A percentile compares a stretch with the other conserved stretches of the same genome.
Evolutionary conservation across 306 rosid species (phyloP).

Genomic region (Senna tora): DNA sequence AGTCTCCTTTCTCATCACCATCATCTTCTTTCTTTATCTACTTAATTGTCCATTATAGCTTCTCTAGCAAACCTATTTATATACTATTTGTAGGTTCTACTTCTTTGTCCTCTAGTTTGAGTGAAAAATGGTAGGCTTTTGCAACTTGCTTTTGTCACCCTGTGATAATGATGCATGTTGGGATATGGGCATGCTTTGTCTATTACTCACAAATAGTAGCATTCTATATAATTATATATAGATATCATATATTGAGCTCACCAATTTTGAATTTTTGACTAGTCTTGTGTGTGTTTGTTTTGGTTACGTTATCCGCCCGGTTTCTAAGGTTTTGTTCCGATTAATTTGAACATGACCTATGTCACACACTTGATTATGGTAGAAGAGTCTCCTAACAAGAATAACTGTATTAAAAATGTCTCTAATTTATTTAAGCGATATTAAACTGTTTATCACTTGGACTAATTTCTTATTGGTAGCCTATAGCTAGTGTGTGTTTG

Average conservation of each 20-base stretch:
- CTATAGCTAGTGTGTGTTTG: too few species aligned
- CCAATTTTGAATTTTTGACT: constrained; percentile 22
- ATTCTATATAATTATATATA: background rate
- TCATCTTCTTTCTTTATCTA: constrained; percentile 30
- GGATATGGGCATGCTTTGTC: constrained; percentile 24
- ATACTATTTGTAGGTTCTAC: background rate
- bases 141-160: constrained; percentile 17
- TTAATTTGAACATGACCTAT: too few species aligned
- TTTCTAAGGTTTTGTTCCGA: too few species aligned
- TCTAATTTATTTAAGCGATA: too few species aligned
- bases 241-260: background rate
- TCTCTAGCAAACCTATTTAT: constrained; percentile 32
- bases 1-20: constrained; percentile 32
- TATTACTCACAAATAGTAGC: constrained; percentile 23
- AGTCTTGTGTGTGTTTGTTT: too few species aligned
- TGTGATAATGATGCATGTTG: background rate
- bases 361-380: too few species aligned
- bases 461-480: too few species aligned
- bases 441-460: too few species aligned
- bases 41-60: constrained; percentile 1
- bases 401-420: too few species aligned
- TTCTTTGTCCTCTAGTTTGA: background rate
- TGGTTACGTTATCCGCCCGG: too few species aligned
- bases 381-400: too few species aligned
- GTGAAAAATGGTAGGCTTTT: background rate